phyloP scores from a whole-genome alignment of 1,284 basidiomycete genomes.

The Mycosarcoma maydis region DNA sequence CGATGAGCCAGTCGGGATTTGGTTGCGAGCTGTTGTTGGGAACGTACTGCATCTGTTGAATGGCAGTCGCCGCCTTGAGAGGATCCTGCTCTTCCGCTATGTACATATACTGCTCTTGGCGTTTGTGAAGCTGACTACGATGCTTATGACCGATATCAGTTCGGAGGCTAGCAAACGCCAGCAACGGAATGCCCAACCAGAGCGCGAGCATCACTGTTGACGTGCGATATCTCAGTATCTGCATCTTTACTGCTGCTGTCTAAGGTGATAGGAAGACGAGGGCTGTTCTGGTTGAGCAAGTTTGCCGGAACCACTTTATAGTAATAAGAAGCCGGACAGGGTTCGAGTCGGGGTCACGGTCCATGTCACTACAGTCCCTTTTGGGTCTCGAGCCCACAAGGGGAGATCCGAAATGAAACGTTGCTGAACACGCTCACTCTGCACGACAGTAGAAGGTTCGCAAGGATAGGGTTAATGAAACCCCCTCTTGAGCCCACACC shows the following conservation, averaged over 20 bases:
- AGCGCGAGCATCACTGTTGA: background rate
- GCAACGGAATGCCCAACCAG: background rate
- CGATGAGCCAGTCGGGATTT: constrained; percentile 31
- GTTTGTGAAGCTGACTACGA: constrained; percentile 1
- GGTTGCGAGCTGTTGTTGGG: constrained; percentile 30
- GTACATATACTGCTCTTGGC: constrained; percentile 40
- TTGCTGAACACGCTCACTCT: too few relatives aligned
- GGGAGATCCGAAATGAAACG: too few relatives aligned
- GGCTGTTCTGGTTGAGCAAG: too few relatives aligned
- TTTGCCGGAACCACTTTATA: too few relatives aligned
- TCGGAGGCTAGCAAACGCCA: background rate
- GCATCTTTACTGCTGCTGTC: background rate
- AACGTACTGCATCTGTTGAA: constrained; percentile 34
- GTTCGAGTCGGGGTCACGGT: too few relatives aligned
- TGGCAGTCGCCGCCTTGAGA: constrained; percentile 39
- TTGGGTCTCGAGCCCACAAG: too few relatives aligned
- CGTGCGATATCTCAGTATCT: background rate
- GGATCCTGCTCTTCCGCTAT: constrained; percentile 46
- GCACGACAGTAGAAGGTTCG: too few relatives aligned
- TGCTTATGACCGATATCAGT: background rate
- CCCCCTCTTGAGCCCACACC: too few relatives aligned
- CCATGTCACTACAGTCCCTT: too few relatives aligned
- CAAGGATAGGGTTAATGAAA: too few relatives aligned
- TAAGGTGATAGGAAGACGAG: too few relatives aligned
- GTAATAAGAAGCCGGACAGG: too few relatives aligned